Percentiles rank a stretch among this genome's conserved stretches.
These are phyloP conservation scores for Jatropha multifida DNA, from an alignment of 441 rosid genomes.

Conservation along the genomic window DNA sequence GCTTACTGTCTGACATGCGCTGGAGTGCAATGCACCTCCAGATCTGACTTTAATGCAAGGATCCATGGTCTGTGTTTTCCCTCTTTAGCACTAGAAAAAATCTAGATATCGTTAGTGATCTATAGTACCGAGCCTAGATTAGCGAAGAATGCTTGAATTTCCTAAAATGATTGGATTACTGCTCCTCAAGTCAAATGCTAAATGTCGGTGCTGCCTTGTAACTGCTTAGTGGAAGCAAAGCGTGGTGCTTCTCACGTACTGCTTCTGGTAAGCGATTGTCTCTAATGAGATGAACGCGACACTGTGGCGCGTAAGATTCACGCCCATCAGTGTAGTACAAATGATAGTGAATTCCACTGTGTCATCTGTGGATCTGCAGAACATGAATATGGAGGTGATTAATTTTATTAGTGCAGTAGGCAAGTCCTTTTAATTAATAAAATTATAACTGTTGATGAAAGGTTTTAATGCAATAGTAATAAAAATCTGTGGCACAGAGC, in stretches of 20 bases:
- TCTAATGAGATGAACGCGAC: background rate
- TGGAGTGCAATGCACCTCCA: slow-evolving; percentile 22
- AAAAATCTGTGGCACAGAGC: too few relatives aligned
- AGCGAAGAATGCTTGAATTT: background rate
- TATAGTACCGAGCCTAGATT: background rate
- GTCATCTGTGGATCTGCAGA: background rate
- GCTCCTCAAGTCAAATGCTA: background rate
- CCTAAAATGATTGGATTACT: slow-evolving; percentile 10
- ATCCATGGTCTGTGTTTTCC: background rate
- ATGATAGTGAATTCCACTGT: background rate
- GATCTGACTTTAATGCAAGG: slow-evolving; percentile 26
- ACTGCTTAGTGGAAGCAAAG: background rate
- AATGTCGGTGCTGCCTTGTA: background rate
- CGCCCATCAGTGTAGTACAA: background rate
- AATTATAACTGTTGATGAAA: too few relatives aligned
- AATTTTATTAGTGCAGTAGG: too few relatives aligned
- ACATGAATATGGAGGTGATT: too few relatives aligned
- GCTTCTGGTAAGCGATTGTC: background rate
- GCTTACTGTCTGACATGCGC: background rate
- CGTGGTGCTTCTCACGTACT: background rate
- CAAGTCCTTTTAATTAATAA: too few relatives aligned
- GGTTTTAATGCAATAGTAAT: too few relatives aligned
- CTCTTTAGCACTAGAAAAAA: background rate
- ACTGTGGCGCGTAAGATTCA: background rate
- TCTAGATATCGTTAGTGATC: background rate